Evolutionary conservation across 2,329 filamentous ascomycete species (phyloP), one percentile per base, ranked within the genome.

Genomic region (Pseudocercospora crystallina): DNA sequence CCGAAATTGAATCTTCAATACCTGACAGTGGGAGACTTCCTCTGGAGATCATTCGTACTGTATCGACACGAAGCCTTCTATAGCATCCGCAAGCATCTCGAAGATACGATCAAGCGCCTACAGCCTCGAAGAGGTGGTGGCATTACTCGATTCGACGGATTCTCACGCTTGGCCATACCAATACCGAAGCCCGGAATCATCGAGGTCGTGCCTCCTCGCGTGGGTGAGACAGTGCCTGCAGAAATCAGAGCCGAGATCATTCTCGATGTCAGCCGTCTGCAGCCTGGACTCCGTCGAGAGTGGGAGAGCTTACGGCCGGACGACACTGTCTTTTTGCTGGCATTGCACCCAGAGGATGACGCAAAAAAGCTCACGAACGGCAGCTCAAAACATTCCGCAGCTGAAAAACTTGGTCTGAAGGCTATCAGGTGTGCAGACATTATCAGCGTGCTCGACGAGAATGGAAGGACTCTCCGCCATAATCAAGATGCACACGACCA

Each of bases 1-100:
- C 94, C 94, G 2, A 99, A 99, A 68, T 73, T 97, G 39, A 99
- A 96, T 62, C 76, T 99, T 26, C 94, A 99, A 66, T 99, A 99
- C 70, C 78, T 99, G 11, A 95, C 91, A 2, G 83, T 96, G 43
- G 90, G 90, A 2, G 94, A 99, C 69, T 99, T 99, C 62, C 74
- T 99, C n/a, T 99, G 91, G 90, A 83, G 95, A 56, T 90, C 92
- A 0, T 86, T 97, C 63, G 80, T 95, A 11, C 76, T 99, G 8
- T 94, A 96, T 67, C 84, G 92, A 35, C 88, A 86, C 51, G 94
- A 99, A 69, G 82, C 92, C 0, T 96, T 97, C 68, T 97, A 95
- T 68, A 89, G 90, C 53, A 92, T 99, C 53, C 84, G 90, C 39
- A 92, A 90, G 64, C 90, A 99, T 66, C 84, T 99, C 50, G 90